Evolutionary conservation across 1,284 basidiomycete genomes (phyloP).

Genomic region (Tilletia caries): DNA sequence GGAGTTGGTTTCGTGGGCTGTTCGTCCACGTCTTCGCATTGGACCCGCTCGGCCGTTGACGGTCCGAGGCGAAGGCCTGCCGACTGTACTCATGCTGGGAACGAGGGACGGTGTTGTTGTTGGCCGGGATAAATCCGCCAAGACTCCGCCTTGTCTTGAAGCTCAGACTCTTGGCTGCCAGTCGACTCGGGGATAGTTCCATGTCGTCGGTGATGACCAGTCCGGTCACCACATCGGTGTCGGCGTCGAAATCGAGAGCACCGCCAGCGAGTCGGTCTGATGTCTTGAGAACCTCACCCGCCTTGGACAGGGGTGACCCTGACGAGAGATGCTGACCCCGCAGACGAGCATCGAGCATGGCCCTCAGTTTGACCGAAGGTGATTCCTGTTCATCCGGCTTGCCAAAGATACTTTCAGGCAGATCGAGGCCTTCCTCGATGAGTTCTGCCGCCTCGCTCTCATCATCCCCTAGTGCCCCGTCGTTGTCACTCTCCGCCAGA

Average conservation of each 20-base stretch:
- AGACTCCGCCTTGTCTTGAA: constrained; percentile 1
- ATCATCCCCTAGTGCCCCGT: constrained; percentile 24
- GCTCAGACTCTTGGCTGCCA: constrained; percentile 17
- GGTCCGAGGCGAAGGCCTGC: background rate
- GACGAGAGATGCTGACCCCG: constrained; percentile 20
- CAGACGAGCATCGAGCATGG: constrained; percentile 31
- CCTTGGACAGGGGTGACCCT: background rate
- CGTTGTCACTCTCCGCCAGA: constrained; percentile 27
- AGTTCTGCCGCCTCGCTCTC: constrained; percentile 29
- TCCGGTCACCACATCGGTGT: constrained; percentile 34
- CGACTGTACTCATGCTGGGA: background rate
- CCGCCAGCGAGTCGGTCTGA: constrained; percentile 11
- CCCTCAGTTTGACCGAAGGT: constrained; percentile 18
- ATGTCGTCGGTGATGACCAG: constrained; percentile 43
- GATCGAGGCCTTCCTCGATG: constrained; percentile 31
- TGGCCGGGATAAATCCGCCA: background rate
- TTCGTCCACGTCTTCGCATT: background rate
- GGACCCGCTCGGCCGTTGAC: background rate
- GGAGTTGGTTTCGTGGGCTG: background rate
- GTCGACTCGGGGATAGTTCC: constrained; percentile 38
- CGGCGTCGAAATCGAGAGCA: constrained; percentile 18
- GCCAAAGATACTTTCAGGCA: constrained; percentile 35
- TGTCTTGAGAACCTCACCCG: constrained; percentile 5
- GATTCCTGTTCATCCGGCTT: background rate
- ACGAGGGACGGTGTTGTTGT: constrained; percentile 5